A percentile compares a stretch with the other conserved stretches of the same genome.
Conservation (phyloP, 805 yeast genomes). For the Yamadazyma scolyti region DNA sequence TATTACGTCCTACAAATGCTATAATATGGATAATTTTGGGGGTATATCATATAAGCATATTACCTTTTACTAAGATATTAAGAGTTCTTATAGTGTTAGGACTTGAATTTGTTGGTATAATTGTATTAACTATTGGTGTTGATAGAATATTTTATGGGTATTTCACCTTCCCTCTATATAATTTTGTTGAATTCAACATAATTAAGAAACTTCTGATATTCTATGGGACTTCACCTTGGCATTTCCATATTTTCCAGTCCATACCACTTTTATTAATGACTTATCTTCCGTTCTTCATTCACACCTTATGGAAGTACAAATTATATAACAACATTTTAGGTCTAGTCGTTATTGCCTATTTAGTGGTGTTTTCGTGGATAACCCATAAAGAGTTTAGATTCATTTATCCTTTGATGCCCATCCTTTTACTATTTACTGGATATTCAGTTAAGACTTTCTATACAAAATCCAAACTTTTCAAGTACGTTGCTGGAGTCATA, state of each 20-base stretch:
- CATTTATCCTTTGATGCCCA: conserved; percentile 79
- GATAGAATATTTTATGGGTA: conserved; percentile 62
- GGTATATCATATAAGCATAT: conserved; percentile 7
- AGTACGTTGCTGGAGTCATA: conserved; percentile 16
- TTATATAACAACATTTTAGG: conserved; percentile 14
- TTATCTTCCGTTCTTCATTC: conserved; percentile 57
- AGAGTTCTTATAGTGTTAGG: conserved; percentile 13
- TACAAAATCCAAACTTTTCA: not conserved
- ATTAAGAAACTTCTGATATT: conserved; percentile 68
- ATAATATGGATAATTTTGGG: conserved; percentile 75
- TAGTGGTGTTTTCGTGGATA: conserved; percentile 58
- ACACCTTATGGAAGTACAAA: conserved; percentile 11
- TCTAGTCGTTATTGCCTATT: conserved; percentile 35
- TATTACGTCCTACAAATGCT: conserved; percentile 82
- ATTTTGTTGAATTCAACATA: conserved; percentile 77
- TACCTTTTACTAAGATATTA: not conserved
- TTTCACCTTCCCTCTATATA: conserved; percentile 57
- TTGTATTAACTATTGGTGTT: conserved; percentile 36
- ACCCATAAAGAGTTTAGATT: conserved; percentile 91
- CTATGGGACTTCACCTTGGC: conserved; percentile 83
- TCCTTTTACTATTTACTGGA: conserved; percentile 53
- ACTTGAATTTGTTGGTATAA: conserved; percentile 12
- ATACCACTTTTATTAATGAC: conserved; percentile 72
- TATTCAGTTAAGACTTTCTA: conserved; percentile 22
- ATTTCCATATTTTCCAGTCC: conserved; percentile 80